Percentiles rank a stretch among this genome's conserved stretches.
Conservation (phyloP, 345 rosid genomes). For the Lepidium aucheri region DNA sequence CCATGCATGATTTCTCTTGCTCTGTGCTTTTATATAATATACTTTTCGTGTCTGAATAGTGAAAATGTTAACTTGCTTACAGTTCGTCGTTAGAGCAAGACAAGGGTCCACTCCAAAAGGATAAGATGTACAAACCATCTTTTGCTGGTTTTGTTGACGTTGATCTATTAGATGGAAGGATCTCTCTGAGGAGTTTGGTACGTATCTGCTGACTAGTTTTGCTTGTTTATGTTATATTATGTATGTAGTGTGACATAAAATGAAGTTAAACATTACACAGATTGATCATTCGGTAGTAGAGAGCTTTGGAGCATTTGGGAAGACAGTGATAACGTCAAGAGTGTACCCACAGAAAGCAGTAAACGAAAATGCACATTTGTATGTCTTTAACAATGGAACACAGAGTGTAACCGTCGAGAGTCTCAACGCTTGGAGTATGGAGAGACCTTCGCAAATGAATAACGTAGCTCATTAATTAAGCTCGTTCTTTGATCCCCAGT, state of each 20-base stretch:
- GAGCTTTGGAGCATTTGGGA: slow-evolving; percentile 69
- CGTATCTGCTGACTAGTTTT: background rate
- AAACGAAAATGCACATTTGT: slow-evolving; percentile 40
- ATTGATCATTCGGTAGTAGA: slow-evolving; percentile 73
- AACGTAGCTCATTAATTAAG: slow-evolving; percentile 6
- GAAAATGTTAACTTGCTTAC: background rate
- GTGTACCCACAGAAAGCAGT: slow-evolving; percentile 68
- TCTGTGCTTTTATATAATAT: background rate
- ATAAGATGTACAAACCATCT: slow-evolving; percentile 47
- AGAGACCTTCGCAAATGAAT: slow-evolving; percentile 36
- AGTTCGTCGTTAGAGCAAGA: slow-evolving; percentile 42
- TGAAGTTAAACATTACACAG: slow-evolving; percentile 12
- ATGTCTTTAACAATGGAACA: slow-evolving; percentile 67
- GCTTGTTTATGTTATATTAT: background rate
- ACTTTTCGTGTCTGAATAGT: background rate
- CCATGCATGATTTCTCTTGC: background rate
- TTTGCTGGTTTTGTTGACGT: slow-evolving; percentile 77
- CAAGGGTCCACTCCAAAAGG: background rate
- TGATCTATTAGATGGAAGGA: slow-evolving; percentile 42
- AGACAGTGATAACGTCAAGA: slow-evolving; percentile 59
- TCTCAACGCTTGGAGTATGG: slow-evolving; percentile 78
- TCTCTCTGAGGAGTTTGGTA: slow-evolving; percentile 73
- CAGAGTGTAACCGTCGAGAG: slow-evolving; percentile 42
- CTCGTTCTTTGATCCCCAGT: background rate
- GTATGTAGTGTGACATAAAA: background rate